Evolutionary conservation across 2,329 filamentous ascomycete genomes (phyloP), one percentile per base, ranked within the genome.

Genomic region (Alternaria tenuissima): DNA sequence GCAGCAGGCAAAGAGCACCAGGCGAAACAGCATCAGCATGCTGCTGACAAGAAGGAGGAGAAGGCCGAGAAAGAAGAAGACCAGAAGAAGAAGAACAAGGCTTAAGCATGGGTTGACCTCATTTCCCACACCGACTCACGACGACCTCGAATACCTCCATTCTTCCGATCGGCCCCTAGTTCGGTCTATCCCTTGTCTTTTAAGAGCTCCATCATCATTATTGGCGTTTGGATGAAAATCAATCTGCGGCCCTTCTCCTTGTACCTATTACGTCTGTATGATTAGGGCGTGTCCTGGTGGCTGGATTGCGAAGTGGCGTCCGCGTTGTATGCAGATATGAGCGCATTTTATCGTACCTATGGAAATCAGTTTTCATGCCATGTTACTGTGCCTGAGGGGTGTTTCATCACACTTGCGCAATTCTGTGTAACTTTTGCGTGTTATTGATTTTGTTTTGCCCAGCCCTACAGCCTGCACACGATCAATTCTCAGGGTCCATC

Each of bases 1-100:
- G 57, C 66, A 36, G 62, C 63, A 44, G 38, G 43, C 34, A 68
- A 62, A 57, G 60, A 66, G 28, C 63, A 65, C 9, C 54, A 63
- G 48, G 62, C 65, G 7, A 64, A 69, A 52, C 54, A 67, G 54
- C 53, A 67, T 34, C 53, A 66, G 47, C 39, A 65, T 32, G 64
- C 69, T 53, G 64, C 69, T 16, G 59, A 71, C n/a, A 66, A 72
- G 59, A 68, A 72, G 55, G 63, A 72, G 30, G 46, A 61, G 11
- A 68, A 68, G 41, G 48, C 61, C 14, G 59, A 69, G 49, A 44
- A 62, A 34, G 64, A 69, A 55, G 64, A 68, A 14, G 54, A 69
- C 9, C 64, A 71, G 60, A 67, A 73, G 36, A 67, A 73, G 42
- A 63, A 73, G 42, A 47, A 59, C 11, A 65, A 67, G 41, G 43